These are phyloP conservation scores for Fusarium sp. DNA, from an alignment of 2,329 filamentous ascomycete genomes.

Conservation along the genomic window DNA sequence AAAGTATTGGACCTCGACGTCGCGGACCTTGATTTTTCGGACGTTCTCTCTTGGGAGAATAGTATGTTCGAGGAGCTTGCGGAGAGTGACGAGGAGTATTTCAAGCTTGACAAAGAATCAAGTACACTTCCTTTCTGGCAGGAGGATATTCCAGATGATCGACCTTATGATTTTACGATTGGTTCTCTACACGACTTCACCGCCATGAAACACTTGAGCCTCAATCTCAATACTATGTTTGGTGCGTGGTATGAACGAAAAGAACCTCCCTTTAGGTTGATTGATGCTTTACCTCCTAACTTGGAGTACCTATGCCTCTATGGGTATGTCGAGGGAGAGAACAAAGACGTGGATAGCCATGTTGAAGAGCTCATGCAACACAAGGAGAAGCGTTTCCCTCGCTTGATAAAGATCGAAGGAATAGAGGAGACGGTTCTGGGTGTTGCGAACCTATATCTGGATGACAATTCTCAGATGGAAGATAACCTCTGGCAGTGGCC, in stretches of 20 bases:
- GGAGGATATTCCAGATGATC: background rate
- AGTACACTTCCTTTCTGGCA: background rate
- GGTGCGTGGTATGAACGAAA: background rate
- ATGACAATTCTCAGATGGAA: background rate
- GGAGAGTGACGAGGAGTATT: background rate
- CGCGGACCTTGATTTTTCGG: background rate
- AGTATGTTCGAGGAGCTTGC: background rate
- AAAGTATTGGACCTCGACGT: background rate
- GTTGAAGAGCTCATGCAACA: conserved; percentile 10
- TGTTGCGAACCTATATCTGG: background rate
- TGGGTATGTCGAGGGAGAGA: conserved; percentile 10
- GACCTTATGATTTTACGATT: background rate
- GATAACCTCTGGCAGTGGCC: conserved; percentile 8
- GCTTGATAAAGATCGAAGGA: background rate
- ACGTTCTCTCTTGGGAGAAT: background rate
- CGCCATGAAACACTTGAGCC: background rate
- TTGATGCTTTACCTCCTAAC: background rate
- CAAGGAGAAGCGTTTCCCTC: background rate
- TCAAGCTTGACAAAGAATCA: background rate
- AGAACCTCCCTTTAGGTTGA: background rate
- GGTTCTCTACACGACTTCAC: background rate
- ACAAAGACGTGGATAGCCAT: conserved; percentile 3
- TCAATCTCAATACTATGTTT: background rate
- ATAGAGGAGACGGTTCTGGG: conserved; percentile 4
- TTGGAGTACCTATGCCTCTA: conserved; percentile 19